Evolutionary conservation across 2,329 filamentous ascomycete genomes (phyloP), one percentile per base, ranked within the genome.

Genomic region (Fusarium nodosum): DNA sequence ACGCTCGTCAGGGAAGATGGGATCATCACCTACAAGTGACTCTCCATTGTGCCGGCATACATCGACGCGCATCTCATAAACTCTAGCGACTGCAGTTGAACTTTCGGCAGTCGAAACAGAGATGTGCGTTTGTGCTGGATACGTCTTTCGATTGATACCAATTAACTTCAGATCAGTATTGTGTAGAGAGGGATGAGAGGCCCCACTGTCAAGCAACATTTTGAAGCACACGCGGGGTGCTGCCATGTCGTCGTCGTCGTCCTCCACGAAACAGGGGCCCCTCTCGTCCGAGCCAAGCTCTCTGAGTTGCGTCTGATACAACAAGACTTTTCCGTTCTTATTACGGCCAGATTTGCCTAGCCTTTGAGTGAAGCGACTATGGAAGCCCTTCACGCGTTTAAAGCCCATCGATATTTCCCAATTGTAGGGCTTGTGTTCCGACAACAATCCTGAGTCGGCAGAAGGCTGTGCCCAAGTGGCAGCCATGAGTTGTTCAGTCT

Each of bases 381-480:
- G 73, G 45, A 75, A 75, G 20, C 60, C 55, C 18, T 26, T 68
- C 12, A 75, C 69, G 2, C 69, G 67, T 7, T 67, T 70, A 34
- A 75, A 75, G 5, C 71, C 73, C 73, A 75, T 75, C n/a, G 72
- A 71, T n/a, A 75, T 74, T 16, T 66, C 47, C 69, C 65, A 72
- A 8, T 46, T 60, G 30, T 48, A 28, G 26, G 62, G 22, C 26
- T 48, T 51, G 36, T 20, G 55, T 6, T 13, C 56, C n/a, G 31
- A 60, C 44, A 57, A 41, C 33, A 58, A 46, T 39, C 46, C 31
- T 28, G 16, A 26, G 3, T 60, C 46, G 4, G 33, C 42, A 11
- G 60, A 59, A 11, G 67, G 69, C 26, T 74, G 56, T 13, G 64
- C 73, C 73, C 73, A 75, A 8, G 73, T 75, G 16, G 73, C 73